Evolutionary conservation across 2,329 filamentous ascomycete species (phyloP), one percentile per base, ranked within the genome.

Genomic region (Exophiala bonariae): DNA sequence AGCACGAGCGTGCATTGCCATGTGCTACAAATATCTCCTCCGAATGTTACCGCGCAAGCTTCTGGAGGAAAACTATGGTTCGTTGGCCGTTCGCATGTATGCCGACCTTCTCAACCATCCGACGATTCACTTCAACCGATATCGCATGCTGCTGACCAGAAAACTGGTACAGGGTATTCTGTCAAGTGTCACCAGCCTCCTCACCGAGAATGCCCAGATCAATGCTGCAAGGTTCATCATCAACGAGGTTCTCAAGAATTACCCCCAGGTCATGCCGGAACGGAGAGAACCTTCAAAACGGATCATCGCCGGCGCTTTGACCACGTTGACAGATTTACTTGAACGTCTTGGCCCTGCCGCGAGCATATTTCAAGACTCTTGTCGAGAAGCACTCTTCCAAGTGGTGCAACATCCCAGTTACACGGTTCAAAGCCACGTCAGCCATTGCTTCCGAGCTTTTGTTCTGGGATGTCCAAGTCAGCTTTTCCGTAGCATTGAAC

Each of bases 351-450:
- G 91, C 3, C 92, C 92, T 16, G 91, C 91, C 2, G 80, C 88
- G 26, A 87, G 84, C 52, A 75, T 75, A 43, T 83, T 96, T 58
- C 87, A 89, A 6, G 95, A 99, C 55, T 66, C 78, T 11, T 95
- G 89, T 63, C 82, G 92, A 40, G 93, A 99, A 65, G 87, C 87
- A 3, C 73, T 99, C 23, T 74, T 97, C 31, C 90, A 96, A 65
- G 88, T 96, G 4, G 74, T 97, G 19, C 89, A 95, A 59, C 93
- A 99, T 67, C 89, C 91, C 1, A 96, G 89, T 68, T 97, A 97
- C 67, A 93, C 90, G 3, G 93, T 99, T 2, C 93, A 99, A 63
- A 83, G 97, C 3, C 87, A 93, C 60, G 85, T 89, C 1, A 89
- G 93, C 3, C 81, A 87, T 51, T 96, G 90, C 62, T 75, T 97